Evolutionary conservation across 768 basidiomycete species (phyloP).

Genomic region (Kwoniella pini): DNA sequence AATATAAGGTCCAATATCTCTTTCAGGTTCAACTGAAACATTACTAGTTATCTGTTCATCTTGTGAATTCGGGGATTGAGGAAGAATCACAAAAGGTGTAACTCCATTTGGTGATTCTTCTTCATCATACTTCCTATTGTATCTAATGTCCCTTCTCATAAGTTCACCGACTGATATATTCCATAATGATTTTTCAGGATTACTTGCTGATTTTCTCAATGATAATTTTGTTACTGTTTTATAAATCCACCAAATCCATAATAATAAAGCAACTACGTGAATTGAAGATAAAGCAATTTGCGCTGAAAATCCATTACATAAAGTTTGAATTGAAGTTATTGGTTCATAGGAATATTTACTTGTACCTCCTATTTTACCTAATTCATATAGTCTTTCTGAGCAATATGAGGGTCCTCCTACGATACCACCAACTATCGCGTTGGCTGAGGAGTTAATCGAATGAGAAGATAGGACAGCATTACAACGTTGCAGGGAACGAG

Average conservation of each 20-base stretch:
- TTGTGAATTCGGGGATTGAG: background rate
- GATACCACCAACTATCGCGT: constrained; percentile 7
- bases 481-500: no score
- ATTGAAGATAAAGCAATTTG: constrained; percentile 7
- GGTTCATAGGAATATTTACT: constrained; percentile 7
- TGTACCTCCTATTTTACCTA: background rate
- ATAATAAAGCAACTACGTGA: background rate
- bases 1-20: constrained; percentile 13
- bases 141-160: constrained; percentile 7
- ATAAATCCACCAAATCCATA: constrained; percentile 11
- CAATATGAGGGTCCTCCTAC: constrained; percentile 10
- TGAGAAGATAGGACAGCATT: background rate
- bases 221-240: constrained; percentile 5
- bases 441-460: background rate
- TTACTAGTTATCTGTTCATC: background rate
- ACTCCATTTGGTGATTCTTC: background rate
- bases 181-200: constrained; percentile 3
- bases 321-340: background rate
- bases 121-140: background rate
- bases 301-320: constrained; percentile 12
- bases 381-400: constrained; percentile 1
- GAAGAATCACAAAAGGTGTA: background rate
- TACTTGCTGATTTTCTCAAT: constrained; percentile 2
- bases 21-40: constrained; percentile 3
- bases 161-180: constrained; percentile 9